A percentile compares a stretch with the other conserved stretches of the same genome.
Conservation (phyloP, 768 basidiomycete species). For the Pilatotrama ljubarskyi region DNA sequence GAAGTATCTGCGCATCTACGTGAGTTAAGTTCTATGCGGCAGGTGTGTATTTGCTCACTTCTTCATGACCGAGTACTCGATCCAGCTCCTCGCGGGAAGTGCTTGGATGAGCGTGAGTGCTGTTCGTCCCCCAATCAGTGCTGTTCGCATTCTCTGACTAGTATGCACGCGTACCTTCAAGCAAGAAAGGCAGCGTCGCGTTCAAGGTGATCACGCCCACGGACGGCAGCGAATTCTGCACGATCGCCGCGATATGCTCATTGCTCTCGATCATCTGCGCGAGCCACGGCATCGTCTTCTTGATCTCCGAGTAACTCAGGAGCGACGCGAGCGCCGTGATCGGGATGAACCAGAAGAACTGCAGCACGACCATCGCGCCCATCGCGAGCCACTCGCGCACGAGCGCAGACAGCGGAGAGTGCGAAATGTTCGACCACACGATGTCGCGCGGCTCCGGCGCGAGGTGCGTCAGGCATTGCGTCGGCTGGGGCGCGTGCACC, state of each 20-base stretch:
- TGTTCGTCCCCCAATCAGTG: constrained; percentile 21
- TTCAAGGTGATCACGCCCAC: constrained; percentile 90
- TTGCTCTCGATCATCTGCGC: constrained; percentile 82
- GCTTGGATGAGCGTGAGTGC: constrained; percentile 90
- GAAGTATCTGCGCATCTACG: constrained; percentile 89
- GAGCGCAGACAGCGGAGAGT: constrained; percentile 55
- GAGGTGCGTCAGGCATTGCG: constrained; percentile 63
- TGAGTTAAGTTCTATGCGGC: neutral
- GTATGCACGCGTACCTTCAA: constrained; percentile 65
- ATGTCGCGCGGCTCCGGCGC: constrained; percentile 97
- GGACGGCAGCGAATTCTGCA: constrained; percentile 93
- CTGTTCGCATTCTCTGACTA: neutral
- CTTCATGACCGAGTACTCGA: constrained; percentile 89
- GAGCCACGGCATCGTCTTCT: constrained; percentile 86
- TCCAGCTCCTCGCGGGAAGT: constrained; percentile 84
- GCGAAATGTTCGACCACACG: constrained; percentile 88
- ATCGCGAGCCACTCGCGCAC: constrained; percentile 75
- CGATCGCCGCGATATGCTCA: constrained; percentile 77
- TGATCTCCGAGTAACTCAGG: constrained; percentile 91
- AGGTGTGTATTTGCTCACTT: constrained; percentile 56
- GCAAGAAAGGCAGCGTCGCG: constrained; percentile 80
- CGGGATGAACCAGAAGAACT: constrained; percentile 93
- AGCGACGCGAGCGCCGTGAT: constrained; percentile 85
- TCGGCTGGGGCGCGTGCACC: constrained; percentile 70
- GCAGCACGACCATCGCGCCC: constrained; percentile 63